phyloP scores from a whole-genome alignment of 2,329 filamentous ascomycete species.

The Alternaria metachromatica region DNA sequence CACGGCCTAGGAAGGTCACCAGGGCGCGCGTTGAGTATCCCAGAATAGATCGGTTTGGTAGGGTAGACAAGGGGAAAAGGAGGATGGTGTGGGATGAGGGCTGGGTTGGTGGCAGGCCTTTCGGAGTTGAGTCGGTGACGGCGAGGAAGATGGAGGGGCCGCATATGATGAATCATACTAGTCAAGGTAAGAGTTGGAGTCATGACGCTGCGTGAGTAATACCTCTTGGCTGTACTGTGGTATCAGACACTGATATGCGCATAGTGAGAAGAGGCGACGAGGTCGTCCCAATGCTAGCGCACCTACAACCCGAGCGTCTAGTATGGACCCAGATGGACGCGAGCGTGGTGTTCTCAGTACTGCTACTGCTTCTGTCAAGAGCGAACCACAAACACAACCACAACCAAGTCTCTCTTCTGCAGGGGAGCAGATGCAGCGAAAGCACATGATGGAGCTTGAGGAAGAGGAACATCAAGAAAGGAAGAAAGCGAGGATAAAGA shows the following conservation, averaged over 20 bases:
- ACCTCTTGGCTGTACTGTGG: background rate
- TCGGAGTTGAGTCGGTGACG: background rate
- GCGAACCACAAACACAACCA: background rate
- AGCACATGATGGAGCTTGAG: background rate
- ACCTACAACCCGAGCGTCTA: background rate
- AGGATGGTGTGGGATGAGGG: background rate
- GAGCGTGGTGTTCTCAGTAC: background rate
- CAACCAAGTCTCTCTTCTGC: background rate
- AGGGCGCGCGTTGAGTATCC: background rate
- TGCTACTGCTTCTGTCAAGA: background rate
- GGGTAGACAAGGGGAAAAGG: background rate
- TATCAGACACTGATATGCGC: background rate
- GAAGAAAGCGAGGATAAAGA: background rate
- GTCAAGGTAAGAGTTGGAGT: background rate
- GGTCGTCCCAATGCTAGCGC: background rate
- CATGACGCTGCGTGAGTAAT: background rate
- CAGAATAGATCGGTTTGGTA: background rate
- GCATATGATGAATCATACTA: conserved; percentile 1
- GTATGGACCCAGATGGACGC: background rate
- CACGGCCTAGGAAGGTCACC: background rate
- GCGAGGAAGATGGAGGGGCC: background rate
- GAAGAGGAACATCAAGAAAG: background rate
- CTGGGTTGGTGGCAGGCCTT: background rate
- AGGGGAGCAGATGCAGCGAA: background rate
- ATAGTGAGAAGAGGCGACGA: background rate